Base-by-base conservation (phyloP, 768 basidiomycete species). In the Mycena kentingensis region DNA sequence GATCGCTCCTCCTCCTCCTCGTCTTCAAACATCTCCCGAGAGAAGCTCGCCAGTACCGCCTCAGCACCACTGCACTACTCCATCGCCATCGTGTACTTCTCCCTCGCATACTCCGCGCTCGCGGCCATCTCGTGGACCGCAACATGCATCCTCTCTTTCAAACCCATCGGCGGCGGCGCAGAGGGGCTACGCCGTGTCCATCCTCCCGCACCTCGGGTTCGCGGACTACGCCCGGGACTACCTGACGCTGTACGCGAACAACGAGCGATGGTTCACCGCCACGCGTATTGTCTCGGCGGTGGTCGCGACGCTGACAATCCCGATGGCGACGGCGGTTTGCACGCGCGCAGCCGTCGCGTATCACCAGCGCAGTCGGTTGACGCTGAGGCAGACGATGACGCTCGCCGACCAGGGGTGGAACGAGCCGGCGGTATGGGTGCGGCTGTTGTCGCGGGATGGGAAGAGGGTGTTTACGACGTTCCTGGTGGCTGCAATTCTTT, bases 121-220 rank as follows among this genome's bases (percentile, higher is more conserved):
- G 8, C 38, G 10, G 38, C 22, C 11, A 19, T 39, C 36, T 35
- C 48, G 19, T 49, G 48, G 48, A 25, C 48, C n/a, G 37, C 48
- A 24, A 50, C 49, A n/a, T 50, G 49, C 29, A 36, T 36, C 39
- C 49, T 50, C 37, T 50, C 49, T 6, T 42, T 41, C 38, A 50
- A 50, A 34, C 49, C 49, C 26, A 50, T 50, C 27, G 49, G 49
- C 21, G 38, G 29, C n/a, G n/a, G n/a, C n/a, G n/a, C n/a, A n/a
- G 27, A 41, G 43, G 26, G 22, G 35, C 39, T 50, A 50, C 39
- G 39, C 36, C 22, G 47, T 49, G 16, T 19, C 21, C 38, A 41
- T 22, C 24, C 49, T 50, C 13, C 31, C 31, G 28, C 22, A 42
- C 28, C 38, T 31, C 49, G 22, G 29, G 10, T 41, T 29, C 49